phyloP scores from a whole-genome alignment of 768 basidiomycete genomes.

The Mycena vitilis region DNA sequence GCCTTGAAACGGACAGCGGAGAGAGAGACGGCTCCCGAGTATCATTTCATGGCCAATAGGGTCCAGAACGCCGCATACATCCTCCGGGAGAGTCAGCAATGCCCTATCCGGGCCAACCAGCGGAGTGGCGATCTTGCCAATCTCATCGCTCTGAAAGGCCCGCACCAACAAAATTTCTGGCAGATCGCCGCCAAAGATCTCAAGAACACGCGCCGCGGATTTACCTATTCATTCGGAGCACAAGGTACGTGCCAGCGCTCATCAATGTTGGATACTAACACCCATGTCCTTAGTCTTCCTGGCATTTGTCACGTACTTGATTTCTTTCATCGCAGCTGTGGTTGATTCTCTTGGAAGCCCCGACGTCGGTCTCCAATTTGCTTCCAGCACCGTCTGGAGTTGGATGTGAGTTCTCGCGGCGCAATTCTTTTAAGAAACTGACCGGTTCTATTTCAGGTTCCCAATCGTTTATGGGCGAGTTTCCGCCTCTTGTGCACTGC shows the following conservation, averaged over 20 bases:
- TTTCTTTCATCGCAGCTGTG: slow-evolving; percentile 32
- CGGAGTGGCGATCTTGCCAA: slow-evolving; percentile 24
- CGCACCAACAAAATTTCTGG: slow-evolving; percentile 27
- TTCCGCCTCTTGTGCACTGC: not conserved
- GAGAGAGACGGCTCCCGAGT: slow-evolving; percentile 6
- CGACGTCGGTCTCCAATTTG: slow-evolving; percentile 33
- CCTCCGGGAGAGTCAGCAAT: slow-evolving; percentile 31
- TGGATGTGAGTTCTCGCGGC: slow-evolving; percentile 26
- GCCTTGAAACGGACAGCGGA: slow-evolving; percentile 15
- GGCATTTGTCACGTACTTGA: slow-evolving; percentile 29
- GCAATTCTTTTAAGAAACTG: not conserved
- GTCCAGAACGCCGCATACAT: slow-evolving; percentile 20
- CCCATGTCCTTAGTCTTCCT: slow-evolving; percentile 20
- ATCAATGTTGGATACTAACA: not conserved
- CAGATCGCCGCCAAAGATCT: slow-evolving; percentile 27
- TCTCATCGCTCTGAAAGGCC: slow-evolving; percentile 27
- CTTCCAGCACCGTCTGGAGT: slow-evolving; percentile 35
- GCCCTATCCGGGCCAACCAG: slow-evolving; percentile 34
- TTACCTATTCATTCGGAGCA: slow-evolving; percentile 31
- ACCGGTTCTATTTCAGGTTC: slow-evolving; percentile 9
- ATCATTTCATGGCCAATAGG: slow-evolving; percentile 19
- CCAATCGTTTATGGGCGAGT: slow-evolving; percentile 32
- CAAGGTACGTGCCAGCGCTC: slow-evolving; percentile 19
- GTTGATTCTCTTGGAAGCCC: slow-evolving; percentile 20
- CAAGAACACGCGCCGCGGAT: slow-evolving; percentile 30